These are phyloP conservation scores for Cladophialophora immunda DNA, from an alignment of 2,329 filamentous ascomycete genomes.

Conservation along the genomic window DNA sequence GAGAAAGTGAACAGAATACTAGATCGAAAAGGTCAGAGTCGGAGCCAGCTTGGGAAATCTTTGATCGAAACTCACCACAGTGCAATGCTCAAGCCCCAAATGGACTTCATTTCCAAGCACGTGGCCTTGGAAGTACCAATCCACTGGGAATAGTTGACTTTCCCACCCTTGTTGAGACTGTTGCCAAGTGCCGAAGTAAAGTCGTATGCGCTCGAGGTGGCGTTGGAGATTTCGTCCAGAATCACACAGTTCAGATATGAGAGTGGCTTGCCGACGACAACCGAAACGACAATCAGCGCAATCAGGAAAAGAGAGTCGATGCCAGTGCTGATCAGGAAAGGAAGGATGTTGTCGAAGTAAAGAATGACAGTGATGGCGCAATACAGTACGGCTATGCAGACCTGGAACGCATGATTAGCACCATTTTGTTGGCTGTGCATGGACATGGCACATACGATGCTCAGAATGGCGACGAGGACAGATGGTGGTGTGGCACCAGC, in stretches of 20 bases:
- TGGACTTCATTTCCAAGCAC: conserved; percentile 84
- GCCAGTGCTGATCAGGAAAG: conserved; percentile 72
- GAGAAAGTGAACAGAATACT: conserved; percentile 74
- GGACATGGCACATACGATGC: conserved; percentile 69
- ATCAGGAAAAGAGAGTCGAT: conserved; percentile 76
- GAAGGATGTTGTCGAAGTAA: conserved; percentile 78
- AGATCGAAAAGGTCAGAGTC: not conserved
- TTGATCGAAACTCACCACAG: conserved; percentile 65
- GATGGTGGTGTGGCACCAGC: conserved; percentile 72
- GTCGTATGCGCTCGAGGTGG: conserved; percentile 60
- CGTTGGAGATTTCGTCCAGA: conserved; percentile 57
- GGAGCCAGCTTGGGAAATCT: not conserved
- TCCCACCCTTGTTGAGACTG: conserved; percentile 61
- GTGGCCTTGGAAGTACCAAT: conserved; percentile 69
- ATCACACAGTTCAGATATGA: conserved; percentile 77
- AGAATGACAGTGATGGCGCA: conserved; percentile 81
- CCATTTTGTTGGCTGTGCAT: not conserved
- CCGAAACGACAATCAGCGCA: conserved; percentile 78
- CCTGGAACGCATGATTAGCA: conserved; percentile 56
- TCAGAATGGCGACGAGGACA: conserved; percentile 79
- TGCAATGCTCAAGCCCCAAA: conserved; percentile 86
- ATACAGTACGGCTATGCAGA: conserved; percentile 81
- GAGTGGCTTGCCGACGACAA: conserved; percentile 80
- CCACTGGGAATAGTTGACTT: conserved; percentile 62
- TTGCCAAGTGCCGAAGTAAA: conserved; percentile 63